Evolutionary conservation across 2,329 filamentous ascomycete species (phyloP), one percentile per base, ranked within the genome.

Genomic region (Falciphora oryzae): DNA sequence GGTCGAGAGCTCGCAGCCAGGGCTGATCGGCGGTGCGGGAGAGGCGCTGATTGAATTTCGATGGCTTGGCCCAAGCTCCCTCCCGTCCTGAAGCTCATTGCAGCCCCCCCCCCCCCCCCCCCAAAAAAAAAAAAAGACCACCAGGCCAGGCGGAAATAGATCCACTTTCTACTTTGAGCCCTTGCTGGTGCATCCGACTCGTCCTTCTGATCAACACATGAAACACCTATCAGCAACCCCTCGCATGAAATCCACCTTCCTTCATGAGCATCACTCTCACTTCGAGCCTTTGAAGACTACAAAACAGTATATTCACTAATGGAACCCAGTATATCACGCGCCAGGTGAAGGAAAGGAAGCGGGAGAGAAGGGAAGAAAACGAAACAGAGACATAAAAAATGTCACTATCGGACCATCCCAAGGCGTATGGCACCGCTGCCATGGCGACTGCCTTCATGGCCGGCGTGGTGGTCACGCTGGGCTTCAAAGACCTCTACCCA

Each of bases 401-500:
- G 86, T 83, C 85, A 67, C 74, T 88, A 65, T 85, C 80, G 71
- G 81, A 86, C 69, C 85, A 89, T 68, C 84, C 85, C 31, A 83
- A 81, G 72, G 83, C 81, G 67, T 89, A 88, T 72, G 84, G 86
- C 75, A 83, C 83, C 4, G 85, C 88, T 32, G 91, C 89, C 67
- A 75, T 93, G 57, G 81, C 86, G 65, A 78, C 87, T 27, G 90
- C 91, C 72, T 96, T 97, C 71, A 75, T 89, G n/a, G 83, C 91
- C 13, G 93, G 93, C 58, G 83, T 93, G 63, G 79, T 92, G 63
- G 75, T 93, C 65, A 92, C 92, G 0, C 77, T 95, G 3, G 89
- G 89, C 65, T 87, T 92, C 78, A 93, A 93, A 75, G 90, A 94
- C 73, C 75, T 93, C 53, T 93, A 93, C 71, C 88, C 90, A 1